Conservation (phyloP, 1,139 yeast species). For the Ashbya aceris region DNA sequence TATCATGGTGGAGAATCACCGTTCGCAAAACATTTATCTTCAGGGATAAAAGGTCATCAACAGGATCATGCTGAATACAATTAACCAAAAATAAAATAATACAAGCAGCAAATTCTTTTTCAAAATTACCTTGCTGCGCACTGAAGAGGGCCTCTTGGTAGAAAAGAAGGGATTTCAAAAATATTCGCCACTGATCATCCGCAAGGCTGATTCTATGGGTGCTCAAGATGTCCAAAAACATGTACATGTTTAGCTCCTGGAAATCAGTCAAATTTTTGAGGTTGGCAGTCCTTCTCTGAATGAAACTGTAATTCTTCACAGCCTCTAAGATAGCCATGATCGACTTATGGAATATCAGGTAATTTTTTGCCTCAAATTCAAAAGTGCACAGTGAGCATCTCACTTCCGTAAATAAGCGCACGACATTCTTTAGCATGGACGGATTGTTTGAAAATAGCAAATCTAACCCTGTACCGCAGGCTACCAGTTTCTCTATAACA, state of each 20-base stretch:
- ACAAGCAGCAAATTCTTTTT: conserved; percentile 12
- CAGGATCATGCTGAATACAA: conserved; percentile 8
- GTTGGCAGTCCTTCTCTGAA: conserved; percentile 10
- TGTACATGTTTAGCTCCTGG: conserved; percentile 11
- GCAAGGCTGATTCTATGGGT: conserved; percentile 15
- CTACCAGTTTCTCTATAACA: conserved; percentile 8
- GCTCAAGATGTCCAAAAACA: conserved; percentile 14
- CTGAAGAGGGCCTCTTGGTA: conserved; percentile 38
- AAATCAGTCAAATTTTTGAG: conserved; percentile 5
- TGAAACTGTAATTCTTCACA: conserved; percentile 15
- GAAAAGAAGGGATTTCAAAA: conserved; percentile 32
- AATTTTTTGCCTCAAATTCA: conserved; percentile 6
- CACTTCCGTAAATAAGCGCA: conserved; percentile 8
- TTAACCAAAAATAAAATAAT: conserved; percentile 23
- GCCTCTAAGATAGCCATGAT: conserved; percentile 21
- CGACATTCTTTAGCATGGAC: conserved; percentile 13
- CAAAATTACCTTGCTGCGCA: conserved; percentile 16
- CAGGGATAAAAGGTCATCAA: background rate
- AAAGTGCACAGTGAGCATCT: conserved; percentile 5
- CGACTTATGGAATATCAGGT: conserved; percentile 9
- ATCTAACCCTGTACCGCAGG: conserved; percentile 6
- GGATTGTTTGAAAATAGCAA: conserved; percentile 9
- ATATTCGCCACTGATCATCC: conserved; percentile 15
- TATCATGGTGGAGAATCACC: conserved; percentile 5
- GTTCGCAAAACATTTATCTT: conserved; percentile 7